A percentile compares a stretch with the other conserved stretches of the same genome.
Conservation (phyloP, 805 yeast genomes). For the Teunomyces cretensis region DNA sequence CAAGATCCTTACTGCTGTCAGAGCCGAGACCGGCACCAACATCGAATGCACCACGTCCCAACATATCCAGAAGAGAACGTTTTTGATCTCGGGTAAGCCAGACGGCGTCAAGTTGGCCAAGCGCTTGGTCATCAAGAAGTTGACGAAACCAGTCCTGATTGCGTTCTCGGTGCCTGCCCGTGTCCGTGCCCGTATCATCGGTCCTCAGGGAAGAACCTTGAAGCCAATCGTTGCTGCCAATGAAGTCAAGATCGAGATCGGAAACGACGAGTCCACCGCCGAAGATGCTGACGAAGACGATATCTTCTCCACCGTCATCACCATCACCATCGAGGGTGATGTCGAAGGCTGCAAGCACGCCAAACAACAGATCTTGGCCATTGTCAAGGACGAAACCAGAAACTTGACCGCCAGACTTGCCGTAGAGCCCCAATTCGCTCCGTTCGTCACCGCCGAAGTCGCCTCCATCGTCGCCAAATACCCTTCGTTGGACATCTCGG, state of each 20-base stretch:
- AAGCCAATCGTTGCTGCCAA: slow-evolving; percentile 73
- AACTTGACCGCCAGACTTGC: slow-evolving; percentile 49
- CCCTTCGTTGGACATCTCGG: slow-evolving; percentile 28
- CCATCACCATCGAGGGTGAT: slow-evolving; percentile 77
- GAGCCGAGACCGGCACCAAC: slow-evolving; percentile 58
- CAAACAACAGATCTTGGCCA: slow-evolving; percentile 61
- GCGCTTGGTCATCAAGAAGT: slow-evolving; percentile 68
- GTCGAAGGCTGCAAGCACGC: slow-evolving; percentile 79
- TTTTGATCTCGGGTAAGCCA: slow-evolving; percentile 74
- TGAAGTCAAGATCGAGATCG: slow-evolving; percentile 71
- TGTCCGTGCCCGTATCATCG: slow-evolving; percentile 77
- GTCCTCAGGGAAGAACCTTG: slow-evolving; percentile 79
- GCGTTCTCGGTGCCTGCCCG: slow-evolving; percentile 71
- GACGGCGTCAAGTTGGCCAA: slow-evolving; percentile 67
- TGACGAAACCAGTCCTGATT: slow-evolving; percentile 70
- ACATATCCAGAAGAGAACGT: slow-evolving; percentile 74
- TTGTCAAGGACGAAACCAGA: slow-evolving; percentile 75
- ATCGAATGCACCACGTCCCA: slow-evolving; percentile 82
- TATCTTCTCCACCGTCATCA: slow-evolving; percentile 56
- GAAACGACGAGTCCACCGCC: slow-evolving; percentile 30
- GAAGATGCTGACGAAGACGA: slow-evolving; percentile 52
- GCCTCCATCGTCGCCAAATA: slow-evolving; percentile 18
- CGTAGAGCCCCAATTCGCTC: slow-evolving; percentile 43
- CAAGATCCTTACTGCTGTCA: slow-evolving; percentile 63
- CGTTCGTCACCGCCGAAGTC: slow-evolving; percentile 43